These are phyloP conservation scores for Spencermartinsiella ligniputridi DNA, from an alignment of 1,139 yeast genomes.

Conservation along the genomic window DNA sequence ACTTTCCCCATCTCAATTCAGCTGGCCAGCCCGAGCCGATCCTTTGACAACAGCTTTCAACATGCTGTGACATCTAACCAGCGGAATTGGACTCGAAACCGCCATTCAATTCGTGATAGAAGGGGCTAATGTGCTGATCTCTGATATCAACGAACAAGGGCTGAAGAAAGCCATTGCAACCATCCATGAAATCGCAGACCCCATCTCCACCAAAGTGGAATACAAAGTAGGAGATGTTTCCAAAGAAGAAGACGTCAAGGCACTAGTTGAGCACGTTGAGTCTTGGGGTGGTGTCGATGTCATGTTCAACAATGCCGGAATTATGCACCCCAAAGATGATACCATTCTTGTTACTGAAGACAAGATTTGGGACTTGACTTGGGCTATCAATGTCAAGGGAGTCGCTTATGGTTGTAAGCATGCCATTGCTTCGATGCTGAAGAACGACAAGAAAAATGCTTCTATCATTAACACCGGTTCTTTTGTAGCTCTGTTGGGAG, in stretches of 20 bases:
- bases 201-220: slow-evolving; percentile 25
- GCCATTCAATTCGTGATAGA: slow-evolving; percentile 36
- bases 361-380: slow-evolving; percentile 46
- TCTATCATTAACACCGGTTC: slow-evolving; percentile 62
- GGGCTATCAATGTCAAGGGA: slow-evolving; percentile 52
- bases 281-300: slow-evolving; percentile 56
- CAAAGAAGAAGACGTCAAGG: slow-evolving; percentile 34
- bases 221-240: slow-evolving; percentile 33
- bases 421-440: slow-evolving; percentile 47
- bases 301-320: slow-evolving; percentile 71
- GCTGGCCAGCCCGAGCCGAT: too few species aligned
- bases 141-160: slow-evolving; percentile 46
- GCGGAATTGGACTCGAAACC: slow-evolving; percentile 38
- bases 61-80: slow-evolving; percentile 6
- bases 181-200: slow-evolving; percentile 24
- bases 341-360: slow-evolving; percentile 38
- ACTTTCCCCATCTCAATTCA: too few species aligned
- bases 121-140: slow-evolving; percentile 53
- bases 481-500: slow-evolving; percentile 52
- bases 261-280: slow-evolving; percentile 34
- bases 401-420: slow-evolving; percentile 56
- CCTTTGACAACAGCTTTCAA: too few species aligned
- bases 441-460: slow-evolving; percentile 43
- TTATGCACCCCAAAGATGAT: slow-evolving; percentile 67
- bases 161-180: slow-evolving; percentile 30